A percentile compares a stretch with the other conserved stretches of the same genome.
Evolutionary conservation across 1,284 basidiomycete genomes (phyloP).

Genomic region (Cronartium ribicola): DNA sequence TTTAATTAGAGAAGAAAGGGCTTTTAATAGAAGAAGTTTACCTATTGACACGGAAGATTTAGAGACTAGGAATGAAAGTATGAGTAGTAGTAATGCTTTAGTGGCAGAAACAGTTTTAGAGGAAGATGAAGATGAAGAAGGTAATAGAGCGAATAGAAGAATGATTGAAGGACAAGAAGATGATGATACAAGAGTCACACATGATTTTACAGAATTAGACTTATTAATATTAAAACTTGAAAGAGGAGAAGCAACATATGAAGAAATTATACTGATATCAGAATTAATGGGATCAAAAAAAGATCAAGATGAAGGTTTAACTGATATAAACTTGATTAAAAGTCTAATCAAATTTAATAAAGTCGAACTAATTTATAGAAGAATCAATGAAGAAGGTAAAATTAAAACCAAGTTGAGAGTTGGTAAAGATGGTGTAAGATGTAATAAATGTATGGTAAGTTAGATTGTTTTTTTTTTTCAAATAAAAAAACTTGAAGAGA

Average conservation of each 20-base stretch:
- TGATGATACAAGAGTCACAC: neutral
- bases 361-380: slow-evolving; percentile 2
- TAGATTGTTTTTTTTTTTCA: neutral
- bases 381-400: neutral
- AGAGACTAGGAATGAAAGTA: neutral
- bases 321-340: neutral
- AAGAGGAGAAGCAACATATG: slow-evolving; percentile 6
- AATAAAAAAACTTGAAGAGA: neutral
- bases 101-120: neutral
- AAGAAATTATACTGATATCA: neutral
- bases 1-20: neutral
- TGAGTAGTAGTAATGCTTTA: neutral
- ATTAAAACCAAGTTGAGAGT: neutral
- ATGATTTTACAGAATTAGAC: slow-evolving; percentile 2
- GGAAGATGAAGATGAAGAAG: neutral
- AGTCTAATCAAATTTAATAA: neutral
- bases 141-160: neutral
- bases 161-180: neutral
- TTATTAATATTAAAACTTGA: neutral
- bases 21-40: neutral
- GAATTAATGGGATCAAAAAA: slow-evolving; percentile 1
- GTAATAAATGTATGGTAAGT: slow-evolving; percentile 6
- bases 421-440: neutral
- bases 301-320: neutral
- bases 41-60: neutral